Percentiles rank a stretch among this genome's conserved stretches.
Conservation (phyloP, 2,329 filamentous ascomycete genomes). For the Curvularia eragrostidis region DNA sequence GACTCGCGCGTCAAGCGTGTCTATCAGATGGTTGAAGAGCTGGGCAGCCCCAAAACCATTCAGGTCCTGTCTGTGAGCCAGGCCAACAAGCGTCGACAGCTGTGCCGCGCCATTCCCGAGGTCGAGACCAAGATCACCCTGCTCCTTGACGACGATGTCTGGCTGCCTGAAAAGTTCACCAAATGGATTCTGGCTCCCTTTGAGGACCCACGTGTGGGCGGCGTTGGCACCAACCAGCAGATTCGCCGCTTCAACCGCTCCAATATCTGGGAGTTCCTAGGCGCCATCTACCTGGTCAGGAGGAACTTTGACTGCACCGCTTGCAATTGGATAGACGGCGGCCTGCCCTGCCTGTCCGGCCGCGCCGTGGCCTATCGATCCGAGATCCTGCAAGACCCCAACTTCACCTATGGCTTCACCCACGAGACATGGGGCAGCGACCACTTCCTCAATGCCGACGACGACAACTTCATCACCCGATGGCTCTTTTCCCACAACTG, state of each 20-base stretch:
- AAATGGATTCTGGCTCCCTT: slow-evolving; percentile 94
- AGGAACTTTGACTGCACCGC: slow-evolving; percentile 97
- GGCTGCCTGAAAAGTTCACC: slow-evolving; percentile 84
- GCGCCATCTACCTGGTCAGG: slow-evolving; percentile 88
- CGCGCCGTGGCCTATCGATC: slow-evolving; percentile 92
- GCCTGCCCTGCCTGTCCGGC: slow-evolving; percentile 95
- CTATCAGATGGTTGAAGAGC: slow-evolving; percentile 61
- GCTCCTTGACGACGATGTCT: slow-evolving; percentile 95
- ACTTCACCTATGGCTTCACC: slow-evolving; percentile 87
- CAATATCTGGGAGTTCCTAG: slow-evolving; percentile 85
- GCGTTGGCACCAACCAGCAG: slow-evolving; percentile 90
- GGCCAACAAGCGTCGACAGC: slow-evolving; percentile 94
- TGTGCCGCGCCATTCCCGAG: slow-evolving; percentile 86
- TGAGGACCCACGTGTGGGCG: slow-evolving; percentile 81
- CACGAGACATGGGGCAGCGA: slow-evolving; percentile 74
- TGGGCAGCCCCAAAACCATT: slow-evolving; percentile 64
- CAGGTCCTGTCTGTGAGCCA: slow-evolving; percentile 78
- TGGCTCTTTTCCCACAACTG: slow-evolving; percentile 92
- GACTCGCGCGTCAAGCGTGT: slow-evolving; percentile 76
- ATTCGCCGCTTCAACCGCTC: slow-evolving; percentile 72
- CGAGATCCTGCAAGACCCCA: slow-evolving; percentile 81
- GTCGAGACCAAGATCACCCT: slow-evolving; percentile 85
- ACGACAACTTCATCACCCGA: slow-evolving; percentile 97
- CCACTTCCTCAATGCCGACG: slow-evolving; percentile 92
- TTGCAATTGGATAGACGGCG: slow-evolving; percentile 92